phyloP scores from a whole-genome alignment of 73 alveolate genomes.

The Durusdinium trenchii region DNA sequence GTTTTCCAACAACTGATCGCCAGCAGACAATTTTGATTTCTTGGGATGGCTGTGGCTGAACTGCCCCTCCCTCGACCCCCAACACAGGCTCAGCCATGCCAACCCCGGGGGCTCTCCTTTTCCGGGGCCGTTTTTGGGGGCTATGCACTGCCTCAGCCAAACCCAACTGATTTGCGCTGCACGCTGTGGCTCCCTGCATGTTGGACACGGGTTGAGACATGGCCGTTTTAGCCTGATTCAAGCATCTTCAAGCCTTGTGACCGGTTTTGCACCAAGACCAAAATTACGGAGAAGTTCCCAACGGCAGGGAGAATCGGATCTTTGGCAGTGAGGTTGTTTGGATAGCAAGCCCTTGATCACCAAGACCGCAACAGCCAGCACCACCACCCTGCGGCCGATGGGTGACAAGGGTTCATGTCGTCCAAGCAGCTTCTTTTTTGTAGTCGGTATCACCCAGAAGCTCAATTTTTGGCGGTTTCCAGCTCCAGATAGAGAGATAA shows the following conservation, averaged over 20 bases:
- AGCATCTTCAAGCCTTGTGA: too few species aligned
- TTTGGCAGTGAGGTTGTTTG: background rate
- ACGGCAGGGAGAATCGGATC: slow-evolving; percentile 11
- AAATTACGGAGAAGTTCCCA: too few species aligned
- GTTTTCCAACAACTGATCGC: slow-evolving; percentile 7
- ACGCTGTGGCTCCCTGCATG: slow-evolving; percentile 11
- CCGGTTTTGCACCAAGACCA: too few species aligned
- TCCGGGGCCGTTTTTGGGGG: background rate
- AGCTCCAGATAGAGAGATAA: background rate
- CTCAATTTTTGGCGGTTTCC: slow-evolving; percentile 45
- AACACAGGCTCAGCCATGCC: slow-evolving; percentile 1
- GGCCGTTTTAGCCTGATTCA: too few species aligned
- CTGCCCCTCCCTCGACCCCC: slow-evolving; percentile 9
- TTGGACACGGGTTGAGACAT: too few species aligned
- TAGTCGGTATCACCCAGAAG: slow-evolving; percentile 7
- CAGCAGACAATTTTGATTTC: slow-evolving; percentile 46
- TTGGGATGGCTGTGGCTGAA: slow-evolving; percentile 20
- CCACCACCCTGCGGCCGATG: slow-evolving; percentile 31
- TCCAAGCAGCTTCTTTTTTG: slow-evolving; percentile 49
- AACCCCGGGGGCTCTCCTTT: background rate
- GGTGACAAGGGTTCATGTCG: background rate
- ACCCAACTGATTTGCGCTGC: background rate
- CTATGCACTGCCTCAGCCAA: background rate
- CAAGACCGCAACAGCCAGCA: slow-evolving; percentile 54
- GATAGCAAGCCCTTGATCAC: background rate